Conservation (phyloP, 2,329 filamentous ascomycete genomes). For the Capronia epimyces region DNA sequence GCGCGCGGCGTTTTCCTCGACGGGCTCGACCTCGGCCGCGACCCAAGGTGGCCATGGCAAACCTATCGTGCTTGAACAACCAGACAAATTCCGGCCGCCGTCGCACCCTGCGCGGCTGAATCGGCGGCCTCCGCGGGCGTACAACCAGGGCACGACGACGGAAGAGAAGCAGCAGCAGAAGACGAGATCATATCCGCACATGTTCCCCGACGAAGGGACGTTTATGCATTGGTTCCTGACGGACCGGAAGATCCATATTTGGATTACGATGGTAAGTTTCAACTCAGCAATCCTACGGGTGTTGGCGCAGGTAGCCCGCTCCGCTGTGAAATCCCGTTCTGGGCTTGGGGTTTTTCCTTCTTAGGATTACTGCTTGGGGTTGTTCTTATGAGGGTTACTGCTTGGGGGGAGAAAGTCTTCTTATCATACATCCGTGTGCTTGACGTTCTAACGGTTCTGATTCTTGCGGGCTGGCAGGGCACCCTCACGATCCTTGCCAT, state of each 20-base stretch:
- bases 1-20: constrained; percentile 14
- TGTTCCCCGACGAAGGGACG: constrained; percentile 78
- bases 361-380: too few relatives aligned
- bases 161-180: constrained; percentile 63
- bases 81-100: constrained; percentile 82
- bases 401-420: too few relatives aligned
- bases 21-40: neutral
- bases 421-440: too few relatives aligned
- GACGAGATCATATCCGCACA: constrained; percentile 72
- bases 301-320: neutral
- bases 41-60: constrained; percentile 38
- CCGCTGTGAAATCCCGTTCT: too few relatives aligned
- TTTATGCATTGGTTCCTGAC: constrained; percentile 82
- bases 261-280: constrained; percentile 69
- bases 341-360: too few relatives aligned
- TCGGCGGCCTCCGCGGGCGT: constrained; percentile 55
- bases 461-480: too few relatives aligned
- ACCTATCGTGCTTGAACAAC: constrained; percentile 73
- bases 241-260: constrained; percentile 68
- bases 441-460: too few relatives aligned
- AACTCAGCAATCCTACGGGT: neutral
- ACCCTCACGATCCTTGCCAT: constrained; percentile 31
- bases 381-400: too few relatives aligned
- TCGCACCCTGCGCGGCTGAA: constrained; percentile 72
- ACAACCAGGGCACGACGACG: constrained; percentile 40